Evolutionary conservation across 2,329 filamentous ascomycete genomes (phyloP).

Genomic region (Cryoendolithus antarcticus): DNA sequence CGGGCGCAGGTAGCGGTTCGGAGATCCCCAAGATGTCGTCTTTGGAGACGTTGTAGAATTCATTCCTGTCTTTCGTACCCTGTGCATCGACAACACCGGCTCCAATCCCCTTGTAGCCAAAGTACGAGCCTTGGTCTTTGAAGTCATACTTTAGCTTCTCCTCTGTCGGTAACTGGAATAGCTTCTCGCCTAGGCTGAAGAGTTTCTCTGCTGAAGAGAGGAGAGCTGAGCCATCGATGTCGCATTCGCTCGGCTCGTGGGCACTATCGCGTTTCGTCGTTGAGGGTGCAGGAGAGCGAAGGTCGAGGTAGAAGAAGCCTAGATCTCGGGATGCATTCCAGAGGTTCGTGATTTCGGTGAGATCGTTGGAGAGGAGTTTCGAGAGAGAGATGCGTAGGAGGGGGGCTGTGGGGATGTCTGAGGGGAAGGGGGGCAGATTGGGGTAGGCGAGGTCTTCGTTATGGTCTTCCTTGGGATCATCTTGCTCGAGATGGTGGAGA

Average conservation of each 20-base stretch:
- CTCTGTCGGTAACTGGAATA: constrained; percentile 37
- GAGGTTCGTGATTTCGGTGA: constrained; percentile 24
- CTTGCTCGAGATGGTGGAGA: constrained; percentile 1
- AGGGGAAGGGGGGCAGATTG: constrained; percentile 26
- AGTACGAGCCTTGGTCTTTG: constrained; percentile 37
- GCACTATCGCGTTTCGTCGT: constrained; percentile 2
- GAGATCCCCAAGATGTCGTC: constrained; percentile 38
- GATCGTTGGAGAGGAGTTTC: constrained; percentile 22
- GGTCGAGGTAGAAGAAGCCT: constrained; percentile 47
- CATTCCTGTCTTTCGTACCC: constrained; percentile 39
- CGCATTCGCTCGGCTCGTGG: neutral
- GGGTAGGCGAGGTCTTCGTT: constrained; percentile 13
- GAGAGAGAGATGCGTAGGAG: constrained; percentile 27
- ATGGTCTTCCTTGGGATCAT: constrained; percentile 1
- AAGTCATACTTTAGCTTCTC: constrained; percentile 47
- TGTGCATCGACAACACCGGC: constrained; percentile 32
- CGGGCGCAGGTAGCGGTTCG: constrained; percentile 30
- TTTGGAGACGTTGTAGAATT: constrained; percentile 46
- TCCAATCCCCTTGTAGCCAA: constrained; percentile 32
- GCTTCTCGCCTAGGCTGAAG: constrained; percentile 32
- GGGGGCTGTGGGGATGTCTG: constrained; percentile 27
- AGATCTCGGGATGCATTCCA: constrained; percentile 32
- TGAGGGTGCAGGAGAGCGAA: constrained; percentile 17
- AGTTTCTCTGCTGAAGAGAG: constrained; percentile 33
- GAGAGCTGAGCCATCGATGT: constrained; percentile 26